These are phyloP conservation scores for Cordyceps fumosorosea DNA, from an alignment of 2,329 filamentous ascomycete species.

Conservation along the genomic window DNA sequence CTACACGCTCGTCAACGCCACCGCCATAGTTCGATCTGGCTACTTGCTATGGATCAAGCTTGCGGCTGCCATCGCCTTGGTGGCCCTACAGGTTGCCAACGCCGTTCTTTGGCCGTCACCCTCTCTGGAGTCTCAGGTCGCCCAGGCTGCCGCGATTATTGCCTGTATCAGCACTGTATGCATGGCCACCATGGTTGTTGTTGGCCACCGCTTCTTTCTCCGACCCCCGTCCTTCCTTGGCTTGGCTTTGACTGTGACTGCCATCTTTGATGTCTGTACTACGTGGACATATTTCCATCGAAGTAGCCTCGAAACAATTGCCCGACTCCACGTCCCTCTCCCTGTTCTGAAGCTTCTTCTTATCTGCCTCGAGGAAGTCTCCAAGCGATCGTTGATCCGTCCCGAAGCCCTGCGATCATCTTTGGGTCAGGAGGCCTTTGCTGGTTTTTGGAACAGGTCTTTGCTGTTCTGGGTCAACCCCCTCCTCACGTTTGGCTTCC, in stretches of 20 bases:
- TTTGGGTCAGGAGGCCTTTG: slow-evolving; percentile 17
- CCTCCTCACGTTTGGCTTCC: background rate
- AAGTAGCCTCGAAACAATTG: slow-evolving; percentile 18
- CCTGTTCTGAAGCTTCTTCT: slow-evolving; percentile 23
- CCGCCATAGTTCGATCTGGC: background rate
- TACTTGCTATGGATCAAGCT: slow-evolving; percentile 20
- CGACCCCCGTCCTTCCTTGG: slow-evolving; percentile 27
- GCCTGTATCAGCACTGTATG: slow-evolving; percentile 21
- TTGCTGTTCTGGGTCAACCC: background rate
- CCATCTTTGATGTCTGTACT: slow-evolving; percentile 27
- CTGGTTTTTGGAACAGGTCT: slow-evolving; percentile 16
- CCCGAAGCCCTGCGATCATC: slow-evolving; percentile 6
- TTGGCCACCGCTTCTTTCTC: slow-evolving; percentile 26
- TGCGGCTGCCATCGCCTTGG: background rate
- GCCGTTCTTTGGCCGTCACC: slow-evolving; percentile 3
- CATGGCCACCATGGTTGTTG: slow-evolving; percentile 24
- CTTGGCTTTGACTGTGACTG: slow-evolving; percentile 24
- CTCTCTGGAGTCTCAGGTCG: background rate
- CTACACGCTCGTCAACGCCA: background rate
- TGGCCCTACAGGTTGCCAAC: slow-evolving; percentile 19
- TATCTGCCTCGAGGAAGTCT: slow-evolving; percentile 25
- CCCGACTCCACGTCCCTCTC: slow-evolving; percentile 20
- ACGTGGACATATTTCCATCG: slow-evolving; percentile 28
- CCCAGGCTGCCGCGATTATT: slow-evolving; percentile 21
- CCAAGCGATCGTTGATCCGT: slow-evolving; percentile 19